Base-by-base conservation (phyloP, 1,284 basidiomycete genomes). In the Wallemia mellicola region DNA sequence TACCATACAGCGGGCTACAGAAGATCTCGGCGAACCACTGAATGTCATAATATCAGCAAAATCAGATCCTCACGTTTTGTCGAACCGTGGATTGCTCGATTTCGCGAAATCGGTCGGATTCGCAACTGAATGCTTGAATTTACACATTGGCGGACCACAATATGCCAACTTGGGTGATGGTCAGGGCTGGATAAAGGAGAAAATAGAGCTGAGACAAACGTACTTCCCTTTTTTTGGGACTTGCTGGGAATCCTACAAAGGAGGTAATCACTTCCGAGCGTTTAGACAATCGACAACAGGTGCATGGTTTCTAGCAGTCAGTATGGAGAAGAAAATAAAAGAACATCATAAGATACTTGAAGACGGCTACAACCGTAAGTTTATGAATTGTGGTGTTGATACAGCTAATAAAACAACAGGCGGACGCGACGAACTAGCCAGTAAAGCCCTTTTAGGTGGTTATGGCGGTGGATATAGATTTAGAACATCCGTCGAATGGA, bases 201-300 rank as follows among this genome's bases (percentile, higher is more conserved):
- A 80, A 0, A 78, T 79, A 17, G 80, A 81, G 38, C 79, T 89
- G 48, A 75, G 87, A 48, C 86, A 79, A 76, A 77, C 86, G 67
- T 91, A 82, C 67, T 78, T 89, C 65, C 76, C 79, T 2, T 71
- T 78, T 60, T 68, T 87, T 19, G 87, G 87, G 0, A 78, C 85
- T 1, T 88, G 86, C 68, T 73, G 75, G 63, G 87, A 96, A 70
- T 84, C 85, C 1, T 76, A 94, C 58, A 66, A 83, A 62, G 91
- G 91, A 14, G 91, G 91, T 2, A 79, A 84, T 65, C 91, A 96
- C 67, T 80, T 91, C 68, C 78, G 91, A 26, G 91, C 89, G 70
- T 96, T 86, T 84, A 69, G 76, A 1, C 88, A 94, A 70, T 74
- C 83, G 61, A 83, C 81, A 0, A 70, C 73, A 1, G 62, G 71